These are phyloP conservation scores for Cladosporium sp. DNA, from an alignment of 2,329 filamentous ascomycete genomes.

Conservation along the genomic window DNA sequence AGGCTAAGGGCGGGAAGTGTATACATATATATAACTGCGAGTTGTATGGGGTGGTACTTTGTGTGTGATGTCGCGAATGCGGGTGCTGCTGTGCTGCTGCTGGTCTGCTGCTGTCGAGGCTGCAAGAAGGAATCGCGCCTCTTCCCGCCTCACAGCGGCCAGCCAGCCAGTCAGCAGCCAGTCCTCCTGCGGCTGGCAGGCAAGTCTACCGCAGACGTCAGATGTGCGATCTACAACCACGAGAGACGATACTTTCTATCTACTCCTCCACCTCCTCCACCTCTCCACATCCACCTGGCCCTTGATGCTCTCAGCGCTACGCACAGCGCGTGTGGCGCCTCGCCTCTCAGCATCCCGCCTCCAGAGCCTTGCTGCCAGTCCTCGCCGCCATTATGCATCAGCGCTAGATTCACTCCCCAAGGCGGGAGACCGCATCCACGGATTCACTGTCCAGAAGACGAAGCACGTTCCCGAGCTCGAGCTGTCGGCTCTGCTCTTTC, in stretches of 20 bases:
- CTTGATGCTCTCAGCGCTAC: slow-evolving; percentile 12
- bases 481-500: slow-evolving; percentile 81
- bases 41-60: too few relatives aligned
- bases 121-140: too few relatives aligned
- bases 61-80: not conserved
- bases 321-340: slow-evolving; percentile 3
- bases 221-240: too few relatives aligned
- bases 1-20: too few relatives aligned
- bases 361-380: slow-evolving; percentile 6
- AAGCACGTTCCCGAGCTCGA: slow-evolving; percentile 94
- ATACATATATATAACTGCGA: too few relatives aligned
- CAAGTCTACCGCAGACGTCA: not conserved
- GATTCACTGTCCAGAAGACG: slow-evolving; percentile 82
- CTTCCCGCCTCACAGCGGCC: too few relatives aligned
- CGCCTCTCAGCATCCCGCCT: slow-evolving; percentile 1
- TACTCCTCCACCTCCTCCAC: not conserved
- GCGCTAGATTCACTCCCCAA: slow-evolving; percentile 73
- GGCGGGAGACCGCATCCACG: slow-evolving; percentile 80
- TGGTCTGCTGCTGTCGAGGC: slow-evolving; percentile 4
- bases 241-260: not conserved
- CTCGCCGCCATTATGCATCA: slow-evolving; percentile 48
- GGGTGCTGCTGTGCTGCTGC: slow-evolving; percentile 2
- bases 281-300: not conserved
- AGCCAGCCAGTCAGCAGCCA: too few relatives aligned
- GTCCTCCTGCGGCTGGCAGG: not conserved